These are phyloP conservation scores for Rhododendron griersonianum DNA, from an alignment of 148 eudicot genomes.

Conservation along the genomic window DNA sequence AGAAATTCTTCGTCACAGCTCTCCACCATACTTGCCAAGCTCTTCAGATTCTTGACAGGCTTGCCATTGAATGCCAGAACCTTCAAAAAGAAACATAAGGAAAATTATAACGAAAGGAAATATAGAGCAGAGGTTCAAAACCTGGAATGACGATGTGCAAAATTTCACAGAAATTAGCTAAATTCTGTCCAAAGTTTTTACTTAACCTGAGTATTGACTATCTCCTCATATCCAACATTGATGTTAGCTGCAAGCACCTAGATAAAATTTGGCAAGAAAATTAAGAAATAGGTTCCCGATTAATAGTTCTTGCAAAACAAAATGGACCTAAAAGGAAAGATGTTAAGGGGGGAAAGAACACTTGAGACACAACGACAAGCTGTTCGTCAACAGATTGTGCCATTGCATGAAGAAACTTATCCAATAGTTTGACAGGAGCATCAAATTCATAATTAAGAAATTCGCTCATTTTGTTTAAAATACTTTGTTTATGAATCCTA, in stretches of 20 bases:
- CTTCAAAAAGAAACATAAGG: conserved; percentile 9
- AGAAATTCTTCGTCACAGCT: conserved; percentile 36
- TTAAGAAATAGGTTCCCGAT: background rate
- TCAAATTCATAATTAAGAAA: conserved; percentile 45
- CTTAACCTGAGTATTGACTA: conserved; percentile 45
- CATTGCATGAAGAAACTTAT: conserved; percentile 39
- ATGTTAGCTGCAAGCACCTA: conserved; percentile 52
- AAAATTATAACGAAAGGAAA: background rate
- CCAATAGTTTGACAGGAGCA: conserved; percentile 44
- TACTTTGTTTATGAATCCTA: too few species aligned
- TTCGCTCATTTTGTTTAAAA: too few species aligned
- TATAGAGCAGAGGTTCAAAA: background rate
- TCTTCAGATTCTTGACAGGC: conserved; percentile 42
- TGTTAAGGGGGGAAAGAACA: background rate
- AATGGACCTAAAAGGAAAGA: background rate
- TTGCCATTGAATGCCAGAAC: conserved; percentile 42
- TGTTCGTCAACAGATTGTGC: conserved; percentile 43
- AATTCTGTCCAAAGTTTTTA: background rate
- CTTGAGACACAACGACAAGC: conserved; percentile 47
- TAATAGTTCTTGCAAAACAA: background rate
- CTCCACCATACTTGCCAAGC: conserved; percentile 41
- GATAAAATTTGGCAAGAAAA: background rate
- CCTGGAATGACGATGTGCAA: background rate
- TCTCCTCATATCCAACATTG: conserved; percentile 48
- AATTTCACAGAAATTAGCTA: background rate